Evolutionary conservation across 2,329 filamentous ascomycete genomes (phyloP).

Genomic region (Elsinoe perseae): DNA sequence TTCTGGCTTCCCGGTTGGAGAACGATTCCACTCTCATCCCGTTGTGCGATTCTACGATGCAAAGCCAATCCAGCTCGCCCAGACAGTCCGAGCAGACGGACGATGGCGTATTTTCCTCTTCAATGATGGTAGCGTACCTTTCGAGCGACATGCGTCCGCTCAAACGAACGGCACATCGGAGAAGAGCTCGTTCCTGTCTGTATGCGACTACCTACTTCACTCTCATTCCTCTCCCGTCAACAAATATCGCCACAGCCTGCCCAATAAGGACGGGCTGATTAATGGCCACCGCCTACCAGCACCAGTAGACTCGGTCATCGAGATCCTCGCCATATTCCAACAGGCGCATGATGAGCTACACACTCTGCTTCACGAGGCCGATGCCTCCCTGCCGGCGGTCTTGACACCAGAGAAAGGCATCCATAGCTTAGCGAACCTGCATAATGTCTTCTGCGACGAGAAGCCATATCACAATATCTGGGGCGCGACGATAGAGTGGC

Average conservation of each 20-base stretch:
- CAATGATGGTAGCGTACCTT: constrained; percentile 14
- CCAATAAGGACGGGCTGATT: constrained; percentile 27
- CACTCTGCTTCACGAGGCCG: constrained; percentile 26
- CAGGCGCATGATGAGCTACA: constrained; percentile 41
- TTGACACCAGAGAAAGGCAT: constrained; percentile 37
- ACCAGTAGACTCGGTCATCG: constrained; percentile 42
- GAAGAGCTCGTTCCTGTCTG: background rate
- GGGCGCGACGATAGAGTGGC: constrained; percentile 33
- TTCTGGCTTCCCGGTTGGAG: constrained; percentile 27
- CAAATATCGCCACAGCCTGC: constrained; percentile 31
- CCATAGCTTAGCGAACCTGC: constrained; percentile 29
- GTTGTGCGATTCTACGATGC: constrained; percentile 30
- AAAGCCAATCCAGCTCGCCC: constrained; percentile 30
- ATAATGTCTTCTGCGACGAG: constrained; percentile 42
- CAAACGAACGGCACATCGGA: background rate
- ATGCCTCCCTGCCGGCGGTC: constrained; percentile 29
- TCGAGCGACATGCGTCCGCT: background rate
- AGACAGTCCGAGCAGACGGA: constrained; percentile 30
- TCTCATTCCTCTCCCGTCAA: constrained; percentile 21
- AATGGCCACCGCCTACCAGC: background rate
- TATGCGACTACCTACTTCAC: constrained; percentile 17
- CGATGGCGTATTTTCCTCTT: constrained; percentile 30
- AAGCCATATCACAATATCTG: constrained; percentile 29
- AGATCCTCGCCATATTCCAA: constrained; percentile 38
- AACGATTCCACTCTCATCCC: constrained; percentile 28